Percentiles rank a stretch among this genome's conserved stretches.
phyloP scores from a whole-genome alignment of 2,329 filamentous ascomycete genomes.

The Stachybotrys chartarum region DNA sequence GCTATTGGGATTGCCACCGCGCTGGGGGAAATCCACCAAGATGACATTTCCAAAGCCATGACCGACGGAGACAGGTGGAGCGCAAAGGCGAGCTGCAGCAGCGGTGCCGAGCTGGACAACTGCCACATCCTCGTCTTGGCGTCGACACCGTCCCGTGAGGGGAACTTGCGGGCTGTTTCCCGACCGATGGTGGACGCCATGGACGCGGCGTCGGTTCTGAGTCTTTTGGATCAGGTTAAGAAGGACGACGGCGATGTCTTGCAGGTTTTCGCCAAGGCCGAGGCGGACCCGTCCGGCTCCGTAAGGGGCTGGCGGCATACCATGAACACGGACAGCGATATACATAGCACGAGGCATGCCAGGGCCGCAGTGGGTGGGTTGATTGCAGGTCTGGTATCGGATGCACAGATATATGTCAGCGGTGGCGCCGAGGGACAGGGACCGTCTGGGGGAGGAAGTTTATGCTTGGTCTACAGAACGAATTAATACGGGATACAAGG shows the following conservation, averaged over 20 bases:
- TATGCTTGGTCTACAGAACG: constrained; percentile 4
- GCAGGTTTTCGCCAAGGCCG: constrained; percentile 5
- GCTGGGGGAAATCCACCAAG: constrained; percentile 1
- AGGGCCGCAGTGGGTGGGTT: constrained; percentile 4
- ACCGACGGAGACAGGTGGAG: constrained; percentile 1
- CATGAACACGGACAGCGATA: constrained; percentile 6
- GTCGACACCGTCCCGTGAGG: not conserved
- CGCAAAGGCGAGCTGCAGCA: constrained; percentile 5
- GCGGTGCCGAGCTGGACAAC: constrained; percentile 4
- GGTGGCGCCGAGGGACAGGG: constrained; percentile 4
- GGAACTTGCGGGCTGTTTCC: constrained; percentile 2
- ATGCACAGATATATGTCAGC: constrained; percentile 4
- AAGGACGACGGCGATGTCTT: constrained; percentile 2
- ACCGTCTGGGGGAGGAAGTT: constrained; percentile 3
- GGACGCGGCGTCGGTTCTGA: constrained; percentile 2
- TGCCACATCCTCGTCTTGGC: constrained; percentile 5
- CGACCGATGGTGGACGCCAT: constrained; percentile 4
- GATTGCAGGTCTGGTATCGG: constrained; percentile 3
- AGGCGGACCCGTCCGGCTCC: constrained; percentile 3
- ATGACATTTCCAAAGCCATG: not conserved
- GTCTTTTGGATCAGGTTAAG: not conserved
- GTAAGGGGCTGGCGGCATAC: constrained; percentile 3
- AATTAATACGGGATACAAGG: not conserved
- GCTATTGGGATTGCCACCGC: constrained; percentile 3
- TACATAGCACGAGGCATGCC: constrained; percentile 6